A percentile compares a stretch with the other conserved stretches of the same genome.
Conservation (phyloP, 139 green algal species). For the Micromonas pusilla region DNA sequence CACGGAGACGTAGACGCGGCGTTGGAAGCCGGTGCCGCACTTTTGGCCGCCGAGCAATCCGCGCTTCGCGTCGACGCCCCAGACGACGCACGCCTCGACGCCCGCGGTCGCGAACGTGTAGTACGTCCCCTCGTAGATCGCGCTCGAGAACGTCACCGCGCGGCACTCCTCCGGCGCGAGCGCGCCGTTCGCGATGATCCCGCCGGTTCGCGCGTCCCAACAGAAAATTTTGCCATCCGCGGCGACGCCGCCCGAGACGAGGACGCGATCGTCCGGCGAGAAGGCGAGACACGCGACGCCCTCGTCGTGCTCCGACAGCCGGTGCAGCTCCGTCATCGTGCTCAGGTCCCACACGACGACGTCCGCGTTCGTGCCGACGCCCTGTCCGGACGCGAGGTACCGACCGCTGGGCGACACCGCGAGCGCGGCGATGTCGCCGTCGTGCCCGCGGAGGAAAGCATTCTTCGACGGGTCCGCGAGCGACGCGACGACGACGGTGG, state of each 20-base stretch:
- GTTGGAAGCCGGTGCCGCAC: neutral
- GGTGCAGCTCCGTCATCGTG: neutral
- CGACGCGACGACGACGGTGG: neutral
- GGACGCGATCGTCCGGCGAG: slow-evolving; percentile 3
- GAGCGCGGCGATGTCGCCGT: neutral
- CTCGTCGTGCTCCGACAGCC: slow-evolving; percentile 18
- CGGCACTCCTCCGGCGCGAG: neutral
- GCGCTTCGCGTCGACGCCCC: neutral
- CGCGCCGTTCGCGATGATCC: neutral
- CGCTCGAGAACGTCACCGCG: neutral
- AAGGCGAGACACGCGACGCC: slow-evolving; percentile 16
- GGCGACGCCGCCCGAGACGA: neutral
- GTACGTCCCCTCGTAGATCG: neutral
- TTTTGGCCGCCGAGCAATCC: neutral
- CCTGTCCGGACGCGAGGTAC: neutral
- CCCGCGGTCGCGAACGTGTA: slow-evolving; percentile 8
- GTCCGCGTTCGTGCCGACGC: neutral
- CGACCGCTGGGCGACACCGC: neutral
- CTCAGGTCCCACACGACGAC: neutral
- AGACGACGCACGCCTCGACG: neutral
- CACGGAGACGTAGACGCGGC: neutral
- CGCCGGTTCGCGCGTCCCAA: slow-evolving; percentile 11
- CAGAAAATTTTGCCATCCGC: slow-evolving; percentile 1
- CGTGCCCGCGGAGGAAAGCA: neutral
- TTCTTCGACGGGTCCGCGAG: neutral